Evolutionary conservation across 495 filamentous ascomycete species (phyloP), one percentile per base, ranked within the genome.

Genomic region (Umbilicaria muhlenbergii): DNA sequence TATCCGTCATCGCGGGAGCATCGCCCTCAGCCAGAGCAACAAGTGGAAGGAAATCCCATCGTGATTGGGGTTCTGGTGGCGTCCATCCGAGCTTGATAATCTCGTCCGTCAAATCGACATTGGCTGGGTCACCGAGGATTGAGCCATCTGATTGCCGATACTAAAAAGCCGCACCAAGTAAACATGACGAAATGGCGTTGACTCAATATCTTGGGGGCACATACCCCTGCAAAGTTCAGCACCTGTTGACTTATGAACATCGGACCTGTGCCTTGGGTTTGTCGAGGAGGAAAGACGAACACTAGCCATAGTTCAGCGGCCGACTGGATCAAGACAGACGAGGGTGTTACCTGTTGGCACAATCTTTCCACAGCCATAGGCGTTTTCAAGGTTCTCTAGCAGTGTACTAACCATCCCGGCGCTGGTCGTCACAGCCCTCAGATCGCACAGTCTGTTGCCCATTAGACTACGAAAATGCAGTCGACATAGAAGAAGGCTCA

Each of bases 211-310:
- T n/a, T 49, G 53, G 14, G 39, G 13, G 16, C 11, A 16, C 31
- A 6, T 40, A 44, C 42, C n/a, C 55, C 55, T 8, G 55, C 55
- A 44, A 57, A 58, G 28, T 45, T 39, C 6, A 58, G 48, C 2
- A 58, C 16, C 42, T 58, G 55, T 32, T 56, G 39, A 28, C 54
- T 58, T 51, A 48, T 51, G 32, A 58, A 49, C 51, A 58, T 52
- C 4, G 55, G 54, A 17, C 54, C 55, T 18, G 45, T 47, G 35
- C 46, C 21, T 17, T 44, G 19, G 6, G 44, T 37, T 8, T 34
- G 32, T 5, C 55, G 48, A 10, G 54, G 51, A 38, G 55, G 54
- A 46, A 58, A 58, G 2, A 52, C 46, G 31, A 57, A 57, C 3
- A 44, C 54, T 46, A 35, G 14, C 3, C 6, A 15, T 12, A n/a